Evolutionary conservation across 371 early-diverging fungal species (phyloP), one percentile per base, ranked within the genome.

Genomic region (Mucor plumbeus): DNA sequence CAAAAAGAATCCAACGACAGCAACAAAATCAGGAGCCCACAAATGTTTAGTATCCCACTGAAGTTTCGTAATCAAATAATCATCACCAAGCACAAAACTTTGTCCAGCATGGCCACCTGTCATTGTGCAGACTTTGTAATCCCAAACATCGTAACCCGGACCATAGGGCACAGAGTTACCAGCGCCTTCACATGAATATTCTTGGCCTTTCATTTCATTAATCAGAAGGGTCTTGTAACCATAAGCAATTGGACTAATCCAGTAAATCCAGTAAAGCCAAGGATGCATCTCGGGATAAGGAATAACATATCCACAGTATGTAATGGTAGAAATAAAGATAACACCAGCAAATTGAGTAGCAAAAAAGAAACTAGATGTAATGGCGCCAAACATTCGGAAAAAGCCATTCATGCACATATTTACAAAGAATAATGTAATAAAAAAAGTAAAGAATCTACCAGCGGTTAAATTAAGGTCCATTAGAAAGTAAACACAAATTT

Each of bases 201-300:
- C 3, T n/a, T 82, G 70, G 3, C 85, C 83, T 15, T 69, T 68
- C 83, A 87, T 89, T 72, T 92, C 92, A 70, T 92, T 92, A 19
- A 90, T 77, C 68, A 90, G 56, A 13, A 92, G 77, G 0, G 88
- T 82, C 61, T 86, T 81, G 73, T 83, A 84, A 0, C 87, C 89
- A 66, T 89, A 90, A 0, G 87, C 83, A n/a, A 91, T 74, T 14
- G 92, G 87, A 67, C 84, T 86, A 63, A 89, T 81, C 86, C 88
- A 91, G 33, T 84, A 87, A 34, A 91, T 82, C 92, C 90, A 90
- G 59, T 74, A 78, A 14, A 92, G 76, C 87, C 89, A 90, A 41
- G 87, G 89, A 62, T 89, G 85, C 90, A 92, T 90, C 6, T 76
- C 63, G 4, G 40, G 55, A 50, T 83, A 82, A 9, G 89, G 87